Conservation (phyloP, 2,329 filamentous ascomycete genomes). For the Colletotrichum endophyticum region DNA sequence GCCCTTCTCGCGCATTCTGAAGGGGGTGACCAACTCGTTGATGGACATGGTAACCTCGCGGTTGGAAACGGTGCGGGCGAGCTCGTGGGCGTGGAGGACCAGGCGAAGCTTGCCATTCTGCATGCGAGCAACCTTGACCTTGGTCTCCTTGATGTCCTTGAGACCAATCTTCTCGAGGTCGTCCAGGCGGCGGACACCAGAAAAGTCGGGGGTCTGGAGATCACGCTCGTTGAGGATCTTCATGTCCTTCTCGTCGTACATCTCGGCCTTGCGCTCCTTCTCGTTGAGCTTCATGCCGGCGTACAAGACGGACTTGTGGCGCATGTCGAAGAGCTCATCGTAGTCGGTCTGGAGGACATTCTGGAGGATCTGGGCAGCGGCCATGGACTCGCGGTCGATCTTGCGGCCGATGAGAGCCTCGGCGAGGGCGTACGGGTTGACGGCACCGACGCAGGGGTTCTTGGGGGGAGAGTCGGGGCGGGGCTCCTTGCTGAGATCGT, state of each 20-base stretch:
- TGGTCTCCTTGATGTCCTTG: constrained; percentile 37
- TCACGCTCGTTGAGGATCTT: constrained; percentile 46
- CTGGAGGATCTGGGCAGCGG: constrained; percentile 38
- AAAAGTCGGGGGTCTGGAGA: constrained; percentile 47
- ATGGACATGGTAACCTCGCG: constrained; percentile 42
- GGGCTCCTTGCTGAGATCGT: constrained; percentile 24
- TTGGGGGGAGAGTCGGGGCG: constrained; percentile 41
- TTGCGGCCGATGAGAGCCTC: constrained; percentile 47
- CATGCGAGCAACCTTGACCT: constrained; percentile 45
- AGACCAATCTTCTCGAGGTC: constrained; percentile 46
- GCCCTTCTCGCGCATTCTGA: constrained; percentile 31
- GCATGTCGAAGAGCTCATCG: constrained; percentile 52
- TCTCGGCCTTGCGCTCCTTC: constrained; percentile 40
- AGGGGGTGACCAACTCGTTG: constrained; percentile 44
- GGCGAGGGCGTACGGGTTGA: constrained; percentile 49
- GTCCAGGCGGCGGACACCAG: constrained; percentile 37
- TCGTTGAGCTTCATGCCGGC: constrained; percentile 45
- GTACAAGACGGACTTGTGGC: constrained; percentile 45
- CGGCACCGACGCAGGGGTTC: constrained; percentile 41
- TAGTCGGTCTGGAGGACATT: constrained; percentile 51
- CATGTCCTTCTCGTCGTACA: constrained; percentile 41
- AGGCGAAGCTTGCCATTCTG: constrained; percentile 50
- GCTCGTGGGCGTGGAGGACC: constrained; percentile 36
- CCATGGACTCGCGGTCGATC: constrained; percentile 40
- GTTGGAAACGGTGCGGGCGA: constrained; percentile 43